Evolutionary conservation across 768 basidiomycete genomes (phyloP).

Genomic region (Termitomyces bulborhizus): DNA sequence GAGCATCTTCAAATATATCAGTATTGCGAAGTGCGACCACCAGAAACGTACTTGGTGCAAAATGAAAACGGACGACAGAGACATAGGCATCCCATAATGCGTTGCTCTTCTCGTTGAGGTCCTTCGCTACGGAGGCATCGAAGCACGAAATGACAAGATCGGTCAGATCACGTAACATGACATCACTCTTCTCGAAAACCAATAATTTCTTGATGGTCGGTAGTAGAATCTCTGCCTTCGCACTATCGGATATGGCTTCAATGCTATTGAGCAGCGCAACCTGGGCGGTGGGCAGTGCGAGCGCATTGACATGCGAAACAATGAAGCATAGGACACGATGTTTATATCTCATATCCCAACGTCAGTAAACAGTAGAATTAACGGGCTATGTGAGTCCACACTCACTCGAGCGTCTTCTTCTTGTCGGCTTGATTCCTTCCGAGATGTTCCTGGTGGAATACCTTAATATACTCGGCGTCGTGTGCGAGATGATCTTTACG

Average conservation of each 20-base stretch:
- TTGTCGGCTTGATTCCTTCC: slow-evolving; percentile 40
- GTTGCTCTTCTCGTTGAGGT: slow-evolving; percentile 38
- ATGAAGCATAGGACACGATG: slow-evolving; percentile 69
- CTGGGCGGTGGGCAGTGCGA: slow-evolving; percentile 42
- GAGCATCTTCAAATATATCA: slow-evolving; percentile 27
- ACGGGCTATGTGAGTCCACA: slow-evolving; percentile 3
- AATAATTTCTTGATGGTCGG: slow-evolving; percentile 46
- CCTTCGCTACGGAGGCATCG: slow-evolving; percentile 36
- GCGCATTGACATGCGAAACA: slow-evolving; percentile 69
- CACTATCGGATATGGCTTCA: slow-evolving; percentile 39
- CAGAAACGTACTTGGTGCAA: slow-evolving; percentile 38
- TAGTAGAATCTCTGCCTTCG: slow-evolving; percentile 46
- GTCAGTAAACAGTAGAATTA: neutral
- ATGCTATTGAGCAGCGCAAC: slow-evolving; percentile 45
- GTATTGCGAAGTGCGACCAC: neutral
- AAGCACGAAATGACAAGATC: slow-evolving; percentile 42
- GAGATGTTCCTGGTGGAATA: slow-evolving; percentile 57
- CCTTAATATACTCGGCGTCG: slow-evolving; percentile 51
- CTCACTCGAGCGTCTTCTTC: slow-evolving; percentile 50
- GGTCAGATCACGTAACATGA: slow-evolving; percentile 28
- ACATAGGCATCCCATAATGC: slow-evolving; percentile 48
- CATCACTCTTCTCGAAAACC: slow-evolving; percentile 14
- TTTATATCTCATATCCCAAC: slow-evolving; percentile 46
- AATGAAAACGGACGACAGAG: slow-evolving; percentile 34
- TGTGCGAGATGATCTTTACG: slow-evolving; percentile 51